Percentiles rank a stretch among this genome's conserved stretches.
phyloP scores from a whole-genome alignment of 306 rosid species.

The Vigna trinervia region DNA sequence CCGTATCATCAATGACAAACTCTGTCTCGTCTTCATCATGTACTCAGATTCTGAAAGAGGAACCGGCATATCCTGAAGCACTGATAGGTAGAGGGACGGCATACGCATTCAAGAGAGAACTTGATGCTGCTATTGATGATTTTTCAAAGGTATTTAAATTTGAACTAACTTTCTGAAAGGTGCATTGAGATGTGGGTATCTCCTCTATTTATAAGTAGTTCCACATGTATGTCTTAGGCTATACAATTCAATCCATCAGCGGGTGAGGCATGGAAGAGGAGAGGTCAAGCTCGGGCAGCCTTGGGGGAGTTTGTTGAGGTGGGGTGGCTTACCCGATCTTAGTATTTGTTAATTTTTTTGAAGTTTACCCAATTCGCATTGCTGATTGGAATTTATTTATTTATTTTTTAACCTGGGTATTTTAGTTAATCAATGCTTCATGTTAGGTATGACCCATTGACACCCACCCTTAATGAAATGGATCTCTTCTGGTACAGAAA shows the following conservation, averaged over 20 bases:
- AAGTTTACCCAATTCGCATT: constrained; percentile 26
- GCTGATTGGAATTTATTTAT: not conserved
- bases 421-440: constrained; percentile 22
- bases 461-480: constrained; percentile 19
- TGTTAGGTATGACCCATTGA: constrained; percentile 21
- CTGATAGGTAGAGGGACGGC: constrained; percentile 98
- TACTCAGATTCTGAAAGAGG: constrained; percentile 86
- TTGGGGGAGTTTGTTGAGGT: constrained; percentile 90
- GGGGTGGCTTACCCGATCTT: constrained; percentile 40
- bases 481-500: not conserved
- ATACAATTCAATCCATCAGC: constrained; percentile 82
- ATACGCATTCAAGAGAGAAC: constrained; percentile 88
- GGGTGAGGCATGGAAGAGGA: constrained; percentile 98
- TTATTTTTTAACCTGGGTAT: constrained; percentile 24
- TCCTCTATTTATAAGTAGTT: constrained; percentile 30
- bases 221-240: constrained; percentile 63
- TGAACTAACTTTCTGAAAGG: constrained; percentile 26
- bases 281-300: constrained; percentile 99
- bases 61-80: constrained; percentile 94
- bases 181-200: constrained; percentile 27
- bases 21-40: constrained; percentile 29
- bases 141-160: constrained; percentile 78
- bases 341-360: constrained; percentile 11
- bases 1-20: constrained; percentile 15
- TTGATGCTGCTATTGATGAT: constrained; percentile 87